Evolutionary conservation across 139 green algal genomes (phyloP).

Genomic region (Parachlorella kessleri): DNA sequence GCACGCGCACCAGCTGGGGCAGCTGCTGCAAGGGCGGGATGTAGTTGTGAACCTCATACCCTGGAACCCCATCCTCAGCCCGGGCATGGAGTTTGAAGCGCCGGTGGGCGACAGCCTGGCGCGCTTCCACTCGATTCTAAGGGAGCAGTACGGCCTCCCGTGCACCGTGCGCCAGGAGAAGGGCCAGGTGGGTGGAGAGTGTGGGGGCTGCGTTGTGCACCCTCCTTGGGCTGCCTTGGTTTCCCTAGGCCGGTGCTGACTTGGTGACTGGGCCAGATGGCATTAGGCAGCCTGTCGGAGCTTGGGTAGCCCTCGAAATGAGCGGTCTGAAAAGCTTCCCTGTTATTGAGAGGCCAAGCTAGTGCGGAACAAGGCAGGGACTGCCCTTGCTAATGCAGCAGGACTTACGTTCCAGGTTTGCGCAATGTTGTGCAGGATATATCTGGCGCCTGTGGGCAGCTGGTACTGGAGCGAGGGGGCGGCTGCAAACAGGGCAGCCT

Average conservation of each 20-base stretch:
- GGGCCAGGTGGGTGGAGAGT: conserved; percentile 89
- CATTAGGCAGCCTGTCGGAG: too few species aligned
- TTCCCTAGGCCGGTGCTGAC: too few species aligned
- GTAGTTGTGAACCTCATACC: conserved; percentile 92
- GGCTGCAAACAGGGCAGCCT: too few species aligned
- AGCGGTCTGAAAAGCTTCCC: too few species aligned
- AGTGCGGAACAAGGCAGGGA: too few species aligned
- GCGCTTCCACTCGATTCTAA: conserved; percentile 74
- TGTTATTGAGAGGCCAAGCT: too few species aligned
- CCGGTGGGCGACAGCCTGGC: conserved; percentile 43
- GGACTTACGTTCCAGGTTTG: too few species aligned
- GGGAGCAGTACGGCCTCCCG: conserved; percentile 68
- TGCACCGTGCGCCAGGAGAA: conserved; percentile 91
- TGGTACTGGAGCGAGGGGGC: conserved; percentile 66
- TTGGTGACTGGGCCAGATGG: too few species aligned
- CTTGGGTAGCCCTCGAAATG: too few species aligned
- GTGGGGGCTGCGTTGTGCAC: too few species aligned
- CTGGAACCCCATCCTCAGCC: conserved; percentile 81
- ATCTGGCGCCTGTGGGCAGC: conserved; percentile 85
- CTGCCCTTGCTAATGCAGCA: too few species aligned
- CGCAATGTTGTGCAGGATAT: conserved; percentile 21
- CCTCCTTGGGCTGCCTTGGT: conserved; percentile 27
- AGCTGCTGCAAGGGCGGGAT: conserved; percentile 60
- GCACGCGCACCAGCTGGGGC: conserved; percentile 79
- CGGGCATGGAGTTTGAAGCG: conserved; percentile 60